phyloP scores from a whole-genome alignment of 2,329 filamentous ascomycete species.

The Trichophyton rubrum region DNA sequence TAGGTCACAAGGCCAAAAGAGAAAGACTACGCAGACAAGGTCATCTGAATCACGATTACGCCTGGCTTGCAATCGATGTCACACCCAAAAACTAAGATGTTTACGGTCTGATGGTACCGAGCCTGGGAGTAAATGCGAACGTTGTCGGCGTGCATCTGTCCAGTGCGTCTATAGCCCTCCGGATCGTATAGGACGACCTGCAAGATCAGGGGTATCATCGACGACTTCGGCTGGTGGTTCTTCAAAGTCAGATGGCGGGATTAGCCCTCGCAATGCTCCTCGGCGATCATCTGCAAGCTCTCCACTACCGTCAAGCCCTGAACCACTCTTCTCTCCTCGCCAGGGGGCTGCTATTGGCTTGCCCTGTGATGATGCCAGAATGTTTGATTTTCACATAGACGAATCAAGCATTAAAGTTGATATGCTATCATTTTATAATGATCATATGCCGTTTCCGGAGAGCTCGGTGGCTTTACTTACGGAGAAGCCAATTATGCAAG shows the following conservation, averaged over 20 bases:
- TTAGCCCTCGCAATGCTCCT: background rate
- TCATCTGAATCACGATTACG: background rate
- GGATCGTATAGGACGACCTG: background rate
- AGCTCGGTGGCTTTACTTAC: background rate
- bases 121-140: background rate
- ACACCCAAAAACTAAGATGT: constrained; percentile 1
- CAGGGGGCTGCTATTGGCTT: background rate
- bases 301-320: background rate
- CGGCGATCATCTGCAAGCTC: background rate
- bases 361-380: background rate
- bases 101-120: background rate
- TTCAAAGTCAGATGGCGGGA: background rate
- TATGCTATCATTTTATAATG: background rate
- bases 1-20: background rate
- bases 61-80: background rate
- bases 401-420: background rate
- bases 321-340: background rate
- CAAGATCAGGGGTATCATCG: background rate
- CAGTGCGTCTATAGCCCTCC: background rate
- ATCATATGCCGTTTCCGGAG: background rate
- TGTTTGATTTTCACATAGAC: background rate
- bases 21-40: background rate
- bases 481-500: background rate
- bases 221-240: background rate
- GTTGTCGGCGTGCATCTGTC: background rate